These are phyloP conservation scores for Rheum nobile DNA, from an alignment of 148 eudicot genomes.

Conservation along the genomic window DNA sequence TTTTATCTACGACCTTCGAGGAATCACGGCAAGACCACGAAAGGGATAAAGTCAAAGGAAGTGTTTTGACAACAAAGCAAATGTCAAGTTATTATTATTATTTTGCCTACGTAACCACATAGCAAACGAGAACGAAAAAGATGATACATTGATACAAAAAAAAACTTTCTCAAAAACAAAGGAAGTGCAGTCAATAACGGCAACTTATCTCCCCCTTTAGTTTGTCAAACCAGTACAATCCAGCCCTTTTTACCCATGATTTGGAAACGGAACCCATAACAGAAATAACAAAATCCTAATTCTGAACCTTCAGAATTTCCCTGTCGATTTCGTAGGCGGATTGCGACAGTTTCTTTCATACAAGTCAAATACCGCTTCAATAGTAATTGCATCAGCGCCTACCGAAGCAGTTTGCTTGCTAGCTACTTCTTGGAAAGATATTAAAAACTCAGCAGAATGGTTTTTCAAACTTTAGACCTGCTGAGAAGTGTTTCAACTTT, in stretches of 20 bases:
- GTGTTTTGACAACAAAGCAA: not conserved
- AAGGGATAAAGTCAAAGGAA: not conserved
- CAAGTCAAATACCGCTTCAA: slow-evolving; percentile 2
- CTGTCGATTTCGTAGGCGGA: not conserved
- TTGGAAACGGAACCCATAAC: not conserved
- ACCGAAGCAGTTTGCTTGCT: not conserved
- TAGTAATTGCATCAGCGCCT: not conserved
- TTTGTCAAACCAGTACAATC: not conserved
- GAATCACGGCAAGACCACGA: not conserved
- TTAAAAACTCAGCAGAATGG: not conserved
- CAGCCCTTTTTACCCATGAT: not conserved
- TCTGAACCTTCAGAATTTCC: not conserved
- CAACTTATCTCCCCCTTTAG: not conserved
- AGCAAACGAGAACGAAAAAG: not conserved
- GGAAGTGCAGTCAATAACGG: not conserved
- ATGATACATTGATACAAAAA: no score
- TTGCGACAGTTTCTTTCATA: not conserved
- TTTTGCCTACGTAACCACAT: not conserved
- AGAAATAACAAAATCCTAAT: no score
- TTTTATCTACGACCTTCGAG: no score
- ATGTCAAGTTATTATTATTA: not conserved
- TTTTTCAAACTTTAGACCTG: not conserved
- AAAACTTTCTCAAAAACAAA: no score
- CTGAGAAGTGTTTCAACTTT: not conserved
- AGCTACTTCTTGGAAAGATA: not conserved